Base-by-base conservation (phyloP, 2,329 filamentous ascomycete species). In the Pseudocercospora cruenta region DNA sequence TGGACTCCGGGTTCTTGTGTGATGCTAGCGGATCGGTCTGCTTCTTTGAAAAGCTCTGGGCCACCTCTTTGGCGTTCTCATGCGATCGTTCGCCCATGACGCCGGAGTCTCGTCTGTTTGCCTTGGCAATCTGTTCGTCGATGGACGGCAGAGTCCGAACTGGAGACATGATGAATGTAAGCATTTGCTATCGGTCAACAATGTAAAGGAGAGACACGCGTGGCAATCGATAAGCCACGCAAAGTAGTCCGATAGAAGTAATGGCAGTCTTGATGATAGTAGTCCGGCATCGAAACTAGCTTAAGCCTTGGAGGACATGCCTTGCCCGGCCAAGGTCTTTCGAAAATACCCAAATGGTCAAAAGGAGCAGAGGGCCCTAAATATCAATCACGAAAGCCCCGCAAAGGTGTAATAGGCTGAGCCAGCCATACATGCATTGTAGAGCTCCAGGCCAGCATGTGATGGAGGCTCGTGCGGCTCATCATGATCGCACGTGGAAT, bases 161-260 rank as follows among this genome's bases (percentile, higher is more conserved):
- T 91, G 87, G 82, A 66, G 77, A 74, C 81, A 87, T 86, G 69
- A 80, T 82, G 69, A 85, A 83, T 72, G 72, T 80, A 70, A 78
- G 74, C 69, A 71, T 71, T 36, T 39, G 62, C n/a, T 85, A 36
- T 39, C 7, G 8, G 47, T 61, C 58, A 80, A 85, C 86, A 73
- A 83, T 92, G 93, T 62, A 92, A 83, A 73, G 91, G 89, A 71
- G 90, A 92, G 79, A 96, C 87, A 75, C 83, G 86, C 74, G 91
- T 96, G 81, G 88, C 87, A 74, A 96, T 89, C 77, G 91, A 94
- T 74, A 96, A 84, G 77, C 93, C 90, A 84, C 92, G 92, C 82
- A 96, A 83, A 77, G 92, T 91, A 80, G 90, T 96, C 84, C 92
- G 92, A 84, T 92, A 95, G 82, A 96, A 96, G 82, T 96, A 96